Evolutionary conservation across 306 rosid species (phyloP).

Genomic region (Phaseolus lunatus): DNA sequence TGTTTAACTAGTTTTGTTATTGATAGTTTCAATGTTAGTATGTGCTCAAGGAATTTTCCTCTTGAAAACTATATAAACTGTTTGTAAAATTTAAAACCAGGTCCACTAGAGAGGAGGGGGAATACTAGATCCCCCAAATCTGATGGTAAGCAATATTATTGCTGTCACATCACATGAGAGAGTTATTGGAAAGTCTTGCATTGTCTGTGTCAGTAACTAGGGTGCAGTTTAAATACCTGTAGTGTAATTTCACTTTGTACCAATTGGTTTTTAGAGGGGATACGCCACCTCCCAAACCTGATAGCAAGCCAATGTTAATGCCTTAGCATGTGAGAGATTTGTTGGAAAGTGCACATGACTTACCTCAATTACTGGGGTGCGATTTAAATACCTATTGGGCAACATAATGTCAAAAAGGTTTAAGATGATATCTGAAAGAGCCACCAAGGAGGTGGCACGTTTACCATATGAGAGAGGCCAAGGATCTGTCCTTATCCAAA

Average conservation of each 20-base stretch:
- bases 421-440: background rate
- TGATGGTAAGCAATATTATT: background rate
- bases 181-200: background rate
- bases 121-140: background rate
- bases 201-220: background rate
- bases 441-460: background rate
- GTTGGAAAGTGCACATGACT: background rate
- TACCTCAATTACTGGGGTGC: background rate
- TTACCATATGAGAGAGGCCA: background rate
- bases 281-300: background rate
- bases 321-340: background rate
- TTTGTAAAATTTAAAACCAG: background rate
- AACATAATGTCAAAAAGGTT: background rate
- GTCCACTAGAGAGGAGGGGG: background rate
- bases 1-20: slow-evolving; percentile 14
- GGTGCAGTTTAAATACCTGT: background rate
- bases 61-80: slow-evolving; percentile 2
- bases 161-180: background rate
- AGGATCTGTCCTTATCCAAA: background rate
- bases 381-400: background rate
- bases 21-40: background rate
- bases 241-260: background rate
- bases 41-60: background rate
- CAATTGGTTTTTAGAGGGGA: background rate
- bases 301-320: background rate